Base-by-base conservation (phyloP, 2,329 filamentous ascomycete species). In the Talaromyces verruculosus region DNA sequence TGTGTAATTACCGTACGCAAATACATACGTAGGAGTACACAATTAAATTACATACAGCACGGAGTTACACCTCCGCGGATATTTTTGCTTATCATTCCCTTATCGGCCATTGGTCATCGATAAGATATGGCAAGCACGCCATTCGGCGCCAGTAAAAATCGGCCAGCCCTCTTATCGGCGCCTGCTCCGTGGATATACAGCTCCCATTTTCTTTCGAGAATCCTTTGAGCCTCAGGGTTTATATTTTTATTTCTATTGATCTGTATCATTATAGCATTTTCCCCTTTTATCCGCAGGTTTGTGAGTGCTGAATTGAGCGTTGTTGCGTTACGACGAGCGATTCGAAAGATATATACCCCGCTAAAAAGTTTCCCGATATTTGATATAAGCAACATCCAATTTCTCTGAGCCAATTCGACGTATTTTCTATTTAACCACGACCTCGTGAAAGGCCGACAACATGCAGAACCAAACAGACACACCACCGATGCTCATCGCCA, bases 401-500 rank as follows among this genome's bases (percentile, higher is more conserved):
- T 60, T 13, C 5, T 13, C 2, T 19, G 37, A 45, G 22, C 39
- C 11, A 39, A 37, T 57, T 37, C 5, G 33, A 39, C 30, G 19
- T 30, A 53, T 57, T 39, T 7, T 22, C 15, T 33, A 13, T 6
- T 8, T 11, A 37, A 37, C n/a, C 51, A 55, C 51, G 5, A 5
- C 1, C 17, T 37, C 11, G 33, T 57, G 10, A 17, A 13, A 0
- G 5, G 2, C 4, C 6, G n/a, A 11, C 10, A 57, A 37, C 0
- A 60, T 60, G 57, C 57, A 19, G 3, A 25, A 22, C 8, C 8
- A 11, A 5, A 30, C 68, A 17, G n/a, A 57, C 13, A 28, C 51
- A 7, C 1, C 70, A 41, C 76, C 77, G 11, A 71, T 82, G 30
- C 72, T 83, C 70, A 74, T 77, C 30, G 78, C 81, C 25, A 71